These are phyloP conservation scores for Fusarium veterinarium DNA, from an alignment of 2,329 filamentous ascomycete species.

Conservation along the genomic window DNA sequence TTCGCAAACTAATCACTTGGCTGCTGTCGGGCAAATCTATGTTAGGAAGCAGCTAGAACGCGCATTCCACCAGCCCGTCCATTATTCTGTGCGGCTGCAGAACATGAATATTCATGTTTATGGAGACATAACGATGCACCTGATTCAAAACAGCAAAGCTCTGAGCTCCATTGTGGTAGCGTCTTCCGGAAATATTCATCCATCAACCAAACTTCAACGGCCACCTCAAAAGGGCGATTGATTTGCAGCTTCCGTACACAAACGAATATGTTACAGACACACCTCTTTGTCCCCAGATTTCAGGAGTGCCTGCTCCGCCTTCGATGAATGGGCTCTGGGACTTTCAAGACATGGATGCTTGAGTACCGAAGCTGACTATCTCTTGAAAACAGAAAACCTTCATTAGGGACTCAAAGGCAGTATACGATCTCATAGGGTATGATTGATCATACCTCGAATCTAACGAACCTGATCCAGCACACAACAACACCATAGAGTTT, in stretches of 20 bases:
- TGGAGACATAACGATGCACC: background rate
- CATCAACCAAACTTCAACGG: conserved; percentile 11
- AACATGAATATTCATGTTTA: background rate
- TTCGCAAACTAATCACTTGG: conserved; percentile 1
- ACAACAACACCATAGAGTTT: background rate
- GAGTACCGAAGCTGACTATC: conserved; percentile 18
- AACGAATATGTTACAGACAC: conserved; percentile 23
- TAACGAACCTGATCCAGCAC: background rate
- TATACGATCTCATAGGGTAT: conserved; percentile 5
- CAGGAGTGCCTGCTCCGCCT: conserved; percentile 40
- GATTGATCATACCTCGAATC: background rate
- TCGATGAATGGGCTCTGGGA: conserved; percentile 18
- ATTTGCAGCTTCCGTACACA: background rate
- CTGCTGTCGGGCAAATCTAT: background rate
- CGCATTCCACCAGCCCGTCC: background rate
- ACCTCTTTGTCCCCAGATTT: conserved; percentile 44
- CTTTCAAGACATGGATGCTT: conserved; percentile 9
- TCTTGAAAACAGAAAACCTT: conserved; percentile 8
- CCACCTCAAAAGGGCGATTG: conserved; percentile 16
- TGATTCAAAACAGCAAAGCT: background rate
- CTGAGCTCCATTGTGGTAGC: background rate
- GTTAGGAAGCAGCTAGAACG: background rate
- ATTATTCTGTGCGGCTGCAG: background rate
- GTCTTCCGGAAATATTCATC: conserved; percentile 4
- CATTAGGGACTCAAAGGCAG: background rate